These are phyloP conservation scores for Rhynchosporium agropyri DNA, from an alignment of 2,329 filamentous ascomycete genomes.

Conservation along the genomic window DNA sequence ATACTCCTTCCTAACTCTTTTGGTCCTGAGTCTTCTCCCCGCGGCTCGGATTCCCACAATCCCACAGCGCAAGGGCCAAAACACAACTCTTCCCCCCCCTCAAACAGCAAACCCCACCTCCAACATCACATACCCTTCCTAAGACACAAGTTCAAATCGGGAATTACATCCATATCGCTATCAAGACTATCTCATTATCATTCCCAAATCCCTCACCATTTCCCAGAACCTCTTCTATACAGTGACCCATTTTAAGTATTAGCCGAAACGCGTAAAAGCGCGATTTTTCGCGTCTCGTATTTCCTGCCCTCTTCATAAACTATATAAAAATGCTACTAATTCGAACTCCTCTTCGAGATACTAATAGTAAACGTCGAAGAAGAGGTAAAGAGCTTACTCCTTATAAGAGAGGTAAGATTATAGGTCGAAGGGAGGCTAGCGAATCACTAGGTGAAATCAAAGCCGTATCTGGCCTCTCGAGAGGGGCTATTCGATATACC, in stretches of 20 bases:
- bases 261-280: conserved; percentile 11
- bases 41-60: too few species aligned
- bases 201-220: too few species aligned
- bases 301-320: not conserved
- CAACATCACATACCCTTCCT: too few species aligned
- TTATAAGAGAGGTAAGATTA: not conserved
- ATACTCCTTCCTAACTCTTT: too few species aligned
- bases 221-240: not conserved
- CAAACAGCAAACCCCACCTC: too few species aligned
- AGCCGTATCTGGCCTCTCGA: not conserved
- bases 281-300: conserved; percentile 8
- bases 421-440: not conserved
- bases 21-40: too few species aligned
- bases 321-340: not conserved
- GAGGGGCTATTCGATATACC: not conserved
- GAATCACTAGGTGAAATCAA: not conserved
- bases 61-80: too few species aligned
- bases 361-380: not conserved
- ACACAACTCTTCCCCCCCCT: too few species aligned
- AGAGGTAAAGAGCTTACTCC: not conserved
- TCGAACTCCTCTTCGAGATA: not conserved
- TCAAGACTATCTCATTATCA: too few species aligned
- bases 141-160: too few species aligned
- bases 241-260: conserved; percentile 6
- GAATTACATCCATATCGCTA: too few species aligned